phyloP scores from a whole-genome alignment of 2,329 filamentous ascomycete genomes.

The Lasiodiplodia sp. region DNA sequence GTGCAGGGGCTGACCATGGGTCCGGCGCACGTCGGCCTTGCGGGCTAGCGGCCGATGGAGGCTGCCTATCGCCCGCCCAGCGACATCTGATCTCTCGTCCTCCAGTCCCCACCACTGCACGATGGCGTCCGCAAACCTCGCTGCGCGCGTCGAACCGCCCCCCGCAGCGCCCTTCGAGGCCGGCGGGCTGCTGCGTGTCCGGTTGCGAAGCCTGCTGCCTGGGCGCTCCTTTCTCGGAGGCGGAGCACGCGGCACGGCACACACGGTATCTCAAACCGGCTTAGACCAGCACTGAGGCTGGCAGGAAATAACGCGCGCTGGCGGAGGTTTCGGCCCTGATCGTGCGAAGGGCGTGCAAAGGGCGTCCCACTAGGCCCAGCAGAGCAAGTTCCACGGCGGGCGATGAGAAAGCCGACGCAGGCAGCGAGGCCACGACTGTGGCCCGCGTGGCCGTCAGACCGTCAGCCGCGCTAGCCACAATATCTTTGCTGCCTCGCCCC shows the following conservation, averaged over 20 bases:
- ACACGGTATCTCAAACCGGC: slow-evolving; percentile 2
- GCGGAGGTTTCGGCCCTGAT: slow-evolving; percentile 16
- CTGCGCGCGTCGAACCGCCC: not conserved
- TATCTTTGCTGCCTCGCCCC: slow-evolving; percentile 9
- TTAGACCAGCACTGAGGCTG: slow-evolving; percentile 1
- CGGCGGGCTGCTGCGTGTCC: not conserved
- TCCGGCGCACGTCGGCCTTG: not conserved
- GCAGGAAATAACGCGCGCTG: not conserved
- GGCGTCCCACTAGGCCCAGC: not conserved
- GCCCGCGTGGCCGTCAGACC: not conserved
- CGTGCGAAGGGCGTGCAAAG: slow-evolving; percentile 3
- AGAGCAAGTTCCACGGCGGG: not conserved
- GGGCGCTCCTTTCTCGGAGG: not conserved
- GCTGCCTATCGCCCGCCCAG: not conserved
- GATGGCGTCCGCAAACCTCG: not conserved
- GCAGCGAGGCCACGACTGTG: slow-evolving; percentile 7
- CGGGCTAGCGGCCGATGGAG: not conserved
- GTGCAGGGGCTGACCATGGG: not conserved
- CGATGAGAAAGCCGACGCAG: not conserved
- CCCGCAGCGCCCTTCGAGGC: not conserved
- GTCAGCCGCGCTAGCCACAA: slow-evolving; percentile 3
- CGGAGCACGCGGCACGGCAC: slow-evolving; percentile 30
- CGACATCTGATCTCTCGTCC: not conserved
- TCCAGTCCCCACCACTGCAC: not conserved
- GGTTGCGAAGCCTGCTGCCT: not conserved